Evolutionary conservation across 768 basidiomycete genomes (phyloP).

Genomic region (Pleurotus platypus): DNA sequence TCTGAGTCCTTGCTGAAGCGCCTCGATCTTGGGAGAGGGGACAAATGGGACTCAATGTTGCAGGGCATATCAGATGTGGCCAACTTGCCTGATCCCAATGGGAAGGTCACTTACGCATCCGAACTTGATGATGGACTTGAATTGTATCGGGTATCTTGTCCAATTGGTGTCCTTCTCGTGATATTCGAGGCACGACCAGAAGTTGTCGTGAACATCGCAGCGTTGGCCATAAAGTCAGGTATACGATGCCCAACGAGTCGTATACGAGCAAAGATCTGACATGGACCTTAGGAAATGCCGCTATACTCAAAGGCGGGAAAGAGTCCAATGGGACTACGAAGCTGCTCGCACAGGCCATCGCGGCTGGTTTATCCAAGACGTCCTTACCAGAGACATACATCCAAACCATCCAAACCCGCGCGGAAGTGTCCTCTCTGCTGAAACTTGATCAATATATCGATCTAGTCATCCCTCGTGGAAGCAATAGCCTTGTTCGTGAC

Average conservation of each 20-base stretch:
- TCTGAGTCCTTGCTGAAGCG: conserved; percentile 81
- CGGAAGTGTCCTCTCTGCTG: conserved; percentile 86
- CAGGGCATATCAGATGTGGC: conserved; percentile 89
- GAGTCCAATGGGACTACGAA: conserved; percentile 83
- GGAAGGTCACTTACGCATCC: conserved; percentile 83
- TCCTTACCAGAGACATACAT: conserved; percentile 77
- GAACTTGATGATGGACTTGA: conserved; percentile 85
- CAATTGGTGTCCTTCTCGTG: conserved; percentile 92
- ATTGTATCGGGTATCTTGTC: conserved; percentile 91
- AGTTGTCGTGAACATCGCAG: conserved; percentile 95
- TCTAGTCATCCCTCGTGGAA: conserved; percentile 94
- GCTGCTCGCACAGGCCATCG: conserved; percentile 77
- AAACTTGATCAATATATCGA: conserved; percentile 91
- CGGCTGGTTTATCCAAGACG: conserved; percentile 69
- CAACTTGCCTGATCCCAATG: conserved; percentile 81
- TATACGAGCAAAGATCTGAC: neutral
- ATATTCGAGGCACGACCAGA: conserved; percentile 98
- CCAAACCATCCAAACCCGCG: conserved; percentile 88
- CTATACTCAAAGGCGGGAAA: conserved; percentile 96
- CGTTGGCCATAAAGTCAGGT: conserved; percentile 97
- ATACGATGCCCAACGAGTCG: conserved; percentile 16
- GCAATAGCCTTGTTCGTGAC: conserved; percentile 81
- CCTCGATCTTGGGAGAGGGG: conserved; percentile 70
- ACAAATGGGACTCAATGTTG: conserved; percentile 95
- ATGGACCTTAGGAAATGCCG: conserved; percentile 74